Evolutionary conservation across 1,139 yeast genomes (phyloP).

Genomic region (Saccharomyces uvarum): DNA sequence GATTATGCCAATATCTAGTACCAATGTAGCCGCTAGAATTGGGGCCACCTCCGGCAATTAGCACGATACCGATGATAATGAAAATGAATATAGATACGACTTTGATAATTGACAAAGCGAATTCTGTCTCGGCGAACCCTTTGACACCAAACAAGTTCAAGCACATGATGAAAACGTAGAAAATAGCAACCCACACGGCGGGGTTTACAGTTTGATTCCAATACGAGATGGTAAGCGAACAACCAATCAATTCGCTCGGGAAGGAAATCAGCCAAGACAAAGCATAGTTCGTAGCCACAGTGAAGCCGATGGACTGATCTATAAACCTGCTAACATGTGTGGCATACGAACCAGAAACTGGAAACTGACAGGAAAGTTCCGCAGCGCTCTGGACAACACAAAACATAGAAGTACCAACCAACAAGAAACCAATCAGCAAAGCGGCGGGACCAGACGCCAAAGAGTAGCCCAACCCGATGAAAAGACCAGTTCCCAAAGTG

Average conservation of each 20-base stretch:
- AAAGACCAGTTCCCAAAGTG: conserved; percentile 57
- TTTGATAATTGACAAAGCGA: conserved; percentile 51
- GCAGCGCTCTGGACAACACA: conserved; percentile 64
- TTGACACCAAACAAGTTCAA: conserved; percentile 61
- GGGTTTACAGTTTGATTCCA: conserved; percentile 37
- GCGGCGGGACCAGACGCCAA: conserved; percentile 57
- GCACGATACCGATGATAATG: conserved; percentile 58
- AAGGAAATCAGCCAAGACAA: conserved; percentile 63
- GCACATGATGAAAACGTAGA: conserved; percentile 47
- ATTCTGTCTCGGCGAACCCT: conserved; percentile 63
- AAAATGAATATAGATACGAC: conserved; percentile 58
- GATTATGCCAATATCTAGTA: conserved; percentile 52
- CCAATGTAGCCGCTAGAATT: conserved; percentile 49
- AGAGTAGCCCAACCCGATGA: conserved; percentile 58
- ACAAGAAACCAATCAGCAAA: conserved; percentile 48
- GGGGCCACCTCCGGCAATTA: conserved; percentile 64
- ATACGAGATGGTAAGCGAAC: conserved; percentile 57
- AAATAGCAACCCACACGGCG: conserved; percentile 43
- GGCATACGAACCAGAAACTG: conserved; percentile 66
- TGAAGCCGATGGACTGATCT: conserved; percentile 69
- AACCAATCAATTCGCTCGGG: conserved; percentile 68
- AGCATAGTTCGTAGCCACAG: conserved; percentile 67
- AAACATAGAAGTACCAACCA: conserved; percentile 51
- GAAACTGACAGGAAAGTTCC: conserved; percentile 60
- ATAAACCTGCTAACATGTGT: conserved; percentile 60